These are phyloP conservation scores for Chloranthus sessilifolius DNA, from an alignment of 164 flowering plant species.

Conservation along the genomic window DNA sequence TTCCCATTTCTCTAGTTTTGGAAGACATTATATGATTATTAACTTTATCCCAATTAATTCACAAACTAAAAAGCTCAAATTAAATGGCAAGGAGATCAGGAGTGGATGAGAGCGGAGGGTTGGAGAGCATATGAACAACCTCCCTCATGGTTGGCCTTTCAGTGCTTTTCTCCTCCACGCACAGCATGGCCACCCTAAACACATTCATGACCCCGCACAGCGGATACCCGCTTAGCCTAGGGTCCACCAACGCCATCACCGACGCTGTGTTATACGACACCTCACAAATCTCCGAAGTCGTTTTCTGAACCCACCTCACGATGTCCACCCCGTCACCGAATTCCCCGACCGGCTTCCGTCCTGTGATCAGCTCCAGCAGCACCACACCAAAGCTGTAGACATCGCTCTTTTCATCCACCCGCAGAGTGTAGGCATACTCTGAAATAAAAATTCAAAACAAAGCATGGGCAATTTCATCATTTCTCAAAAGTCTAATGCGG, in stretches of 20 bases:
- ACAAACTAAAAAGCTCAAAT: no score
- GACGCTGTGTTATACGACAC: conserved; percentile 48
- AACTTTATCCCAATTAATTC: no score
- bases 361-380: conserved; percentile 74
- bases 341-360: conserved; percentile 84
- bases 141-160: conserved; percentile 88
- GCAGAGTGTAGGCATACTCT: conserved; percentile 92
- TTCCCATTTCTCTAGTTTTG: no score
- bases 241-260: conserved; percentile 62
- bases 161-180: conserved; percentile 71
- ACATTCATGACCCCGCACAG: conserved; percentile 46
- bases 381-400: conserved; percentile 98
- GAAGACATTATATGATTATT: no score
- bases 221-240: conserved; percentile 57
- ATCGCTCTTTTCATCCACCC: conserved; percentile 90
- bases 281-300: conserved; percentile 46
- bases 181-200: conserved; percentile 84
- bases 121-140: conserved; percentile 79
- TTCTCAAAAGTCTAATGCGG: not conserved
- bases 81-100: conserved; percentile 8
- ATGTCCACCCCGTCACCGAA: conserved; percentile 95
- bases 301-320: conserved; percentile 75
- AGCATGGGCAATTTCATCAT: not conserved
- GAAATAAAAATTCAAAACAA: conserved; percentile 7
- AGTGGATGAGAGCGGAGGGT: conserved; percentile 36